phyloP scores from a whole-genome alignment of 495 filamentous ascomycete species.

The Elasticomyces elasticus region DNA sequence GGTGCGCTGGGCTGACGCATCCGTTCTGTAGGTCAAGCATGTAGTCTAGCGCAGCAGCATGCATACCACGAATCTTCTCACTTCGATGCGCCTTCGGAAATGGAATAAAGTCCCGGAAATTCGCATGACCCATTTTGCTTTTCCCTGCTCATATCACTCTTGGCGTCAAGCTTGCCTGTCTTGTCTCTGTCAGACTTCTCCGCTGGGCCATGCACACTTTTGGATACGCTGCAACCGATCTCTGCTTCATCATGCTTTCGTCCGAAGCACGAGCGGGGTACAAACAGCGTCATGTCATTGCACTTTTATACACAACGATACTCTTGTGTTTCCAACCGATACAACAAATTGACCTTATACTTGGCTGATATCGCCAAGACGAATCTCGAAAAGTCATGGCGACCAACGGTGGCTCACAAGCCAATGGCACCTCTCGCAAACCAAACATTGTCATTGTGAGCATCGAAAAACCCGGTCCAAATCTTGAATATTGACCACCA shows the following conservation, averaged over 20 bases:
- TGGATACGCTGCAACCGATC: background rate
- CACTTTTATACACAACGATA: too few relatives aligned
- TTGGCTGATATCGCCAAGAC: too few relatives aligned
- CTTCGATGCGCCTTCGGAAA: too few relatives aligned
- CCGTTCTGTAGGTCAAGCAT: slow-evolving; percentile 16
- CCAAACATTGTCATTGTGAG: slow-evolving; percentile 17
- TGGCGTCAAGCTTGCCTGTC: too few relatives aligned
- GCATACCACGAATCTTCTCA: background rate
- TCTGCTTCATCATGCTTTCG: background rate
- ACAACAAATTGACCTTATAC: too few relatives aligned
- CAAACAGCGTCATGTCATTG: background rate
- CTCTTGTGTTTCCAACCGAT: too few relatives aligned
- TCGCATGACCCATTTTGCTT: too few relatives aligned
- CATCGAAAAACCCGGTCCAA: background rate
- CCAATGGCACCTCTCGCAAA: background rate
- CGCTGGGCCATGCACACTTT: background rate
- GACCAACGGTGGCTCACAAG: background rate
- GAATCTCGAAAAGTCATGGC: background rate
- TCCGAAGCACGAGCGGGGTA: slow-evolving; percentile 5
- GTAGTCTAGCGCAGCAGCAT: slow-evolving; percentile 8
- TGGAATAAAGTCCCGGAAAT: too few relatives aligned
- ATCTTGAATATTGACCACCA: background rate
- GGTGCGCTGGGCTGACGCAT: slow-evolving; percentile 16
- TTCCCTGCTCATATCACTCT: too few relatives aligned
- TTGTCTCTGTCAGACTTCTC: background rate